Conservation (phyloP, 2,329 filamentous ascomycete species). For the Penicillium nordicum region DNA sequence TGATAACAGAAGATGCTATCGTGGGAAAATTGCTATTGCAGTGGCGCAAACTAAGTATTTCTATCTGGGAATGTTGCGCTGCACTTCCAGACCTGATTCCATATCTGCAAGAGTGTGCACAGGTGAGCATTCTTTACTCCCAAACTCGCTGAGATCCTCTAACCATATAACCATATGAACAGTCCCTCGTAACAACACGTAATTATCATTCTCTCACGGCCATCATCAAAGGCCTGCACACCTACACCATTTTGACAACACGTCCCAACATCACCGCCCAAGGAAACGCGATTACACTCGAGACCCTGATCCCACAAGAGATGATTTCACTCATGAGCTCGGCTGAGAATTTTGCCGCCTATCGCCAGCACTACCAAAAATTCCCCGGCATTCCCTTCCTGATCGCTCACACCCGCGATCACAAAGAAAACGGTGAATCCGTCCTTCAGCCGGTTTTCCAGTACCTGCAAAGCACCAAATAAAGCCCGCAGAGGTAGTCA, state of each 20-base stretch:
- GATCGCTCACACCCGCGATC: constrained; percentile 37
- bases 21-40: constrained; percentile 22
- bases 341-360: constrained; percentile 34
- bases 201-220: constrained; percentile 41
- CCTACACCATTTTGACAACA: constrained; percentile 28
- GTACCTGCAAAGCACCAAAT: constrained; percentile 17
- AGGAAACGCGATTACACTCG: constrained; percentile 20
- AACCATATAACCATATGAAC: neutral
- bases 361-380: constrained; percentile 33
- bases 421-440: constrained; percentile 26
- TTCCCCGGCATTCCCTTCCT: constrained; percentile 40
- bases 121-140: constrained; percentile 26
- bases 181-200: constrained; percentile 30
- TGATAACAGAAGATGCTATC: constrained; percentile 24
- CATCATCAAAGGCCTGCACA: constrained; percentile 36
- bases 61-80: constrained; percentile 39
- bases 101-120: constrained; percentile 35
- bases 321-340: constrained; percentile 29
- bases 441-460: constrained; percentile 30
- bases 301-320: constrained; percentile 25
- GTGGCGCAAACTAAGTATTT: constrained; percentile 33
- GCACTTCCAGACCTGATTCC: constrained; percentile 33
- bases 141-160: constrained; percentile 2
- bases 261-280: constrained; percentile 14
- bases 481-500: neutral